phyloP scores from a whole-genome alignment of 208 protist genomes.

The Blastocrithidia nonstop region DNA sequence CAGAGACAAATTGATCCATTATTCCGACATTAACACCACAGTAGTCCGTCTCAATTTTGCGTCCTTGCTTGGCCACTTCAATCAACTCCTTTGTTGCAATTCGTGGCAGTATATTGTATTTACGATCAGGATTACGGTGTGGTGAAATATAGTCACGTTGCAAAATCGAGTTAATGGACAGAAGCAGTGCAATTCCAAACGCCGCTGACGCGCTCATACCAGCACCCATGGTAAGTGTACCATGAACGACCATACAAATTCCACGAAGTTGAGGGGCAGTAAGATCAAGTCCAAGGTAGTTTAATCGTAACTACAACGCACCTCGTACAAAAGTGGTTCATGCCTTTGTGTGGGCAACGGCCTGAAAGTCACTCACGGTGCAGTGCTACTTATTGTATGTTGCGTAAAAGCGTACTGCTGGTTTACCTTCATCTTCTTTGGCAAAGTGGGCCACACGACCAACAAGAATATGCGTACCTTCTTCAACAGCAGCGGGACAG shows the following conservation, averaged over 20 bases:
- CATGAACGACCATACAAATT: conserved; percentile 56
- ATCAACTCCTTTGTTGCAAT: conserved; percentile 17
- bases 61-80: conserved; percentile 42
- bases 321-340: conserved; percentile 56
- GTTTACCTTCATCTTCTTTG: conserved; percentile 7
- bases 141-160: conserved; percentile 13
- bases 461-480: conserved; percentile 55
- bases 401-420: conserved; percentile 42
- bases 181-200: conserved; percentile 49
- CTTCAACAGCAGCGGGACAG: conserved; percentile 42
- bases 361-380: conserved; percentile 16
- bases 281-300: conserved; percentile 26
- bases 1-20: conserved; percentile 86
- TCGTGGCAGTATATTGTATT: conserved; percentile 21
- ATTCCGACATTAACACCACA: conserved; percentile 81
- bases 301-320: conserved; percentile 32
- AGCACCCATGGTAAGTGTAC: conserved; percentile 60
- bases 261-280: conserved; percentile 14
- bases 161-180: conserved; percentile 26
- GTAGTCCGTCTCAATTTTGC: conserved; percentile 67
- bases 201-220: conserved; percentile 81
- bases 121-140: conserved; percentile 4
- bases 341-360: conserved; percentile 21
- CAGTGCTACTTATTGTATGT: conserved; percentile 37
- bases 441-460: conserved; percentile 35